Conservation (phyloP, 2,329 filamentous ascomycete genomes). For the Penicillium decumbens region DNA sequence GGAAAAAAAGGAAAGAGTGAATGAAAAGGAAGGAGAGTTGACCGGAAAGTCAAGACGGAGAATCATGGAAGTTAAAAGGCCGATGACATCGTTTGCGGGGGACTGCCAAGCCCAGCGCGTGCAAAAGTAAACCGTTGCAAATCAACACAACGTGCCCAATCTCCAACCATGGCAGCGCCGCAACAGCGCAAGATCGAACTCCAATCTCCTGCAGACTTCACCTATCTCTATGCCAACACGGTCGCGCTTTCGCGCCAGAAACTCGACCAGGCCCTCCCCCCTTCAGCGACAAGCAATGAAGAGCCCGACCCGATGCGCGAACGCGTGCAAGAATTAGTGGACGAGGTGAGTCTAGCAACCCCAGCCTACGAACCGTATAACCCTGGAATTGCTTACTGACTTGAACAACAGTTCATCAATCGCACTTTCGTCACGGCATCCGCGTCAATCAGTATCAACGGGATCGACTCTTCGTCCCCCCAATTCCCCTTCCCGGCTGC, state of each 20-base stretch:
- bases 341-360: slow-evolving; percentile 29
- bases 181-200: slow-evolving; percentile 50
- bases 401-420: slow-evolving; percentile 39
- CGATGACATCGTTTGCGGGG: slow-evolving; percentile 28
- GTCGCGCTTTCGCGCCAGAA: slow-evolving; percentile 44
- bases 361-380: neutral
- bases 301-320: slow-evolving; percentile 43
- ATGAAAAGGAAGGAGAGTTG: neutral
- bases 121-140: slow-evolving; percentile 3
- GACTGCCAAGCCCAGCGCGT: slow-evolving; percentile 16
- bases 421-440: slow-evolving; percentile 44
- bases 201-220: slow-evolving; percentile 48
- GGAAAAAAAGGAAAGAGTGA: neutral
- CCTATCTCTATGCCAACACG: slow-evolving; percentile 47
- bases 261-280: slow-evolving; percentile 47
- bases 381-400: neutral
- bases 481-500: slow-evolving; percentile 31
- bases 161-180: slow-evolving; percentile 26
- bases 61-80: neutral
- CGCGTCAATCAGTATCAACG: slow-evolving; percentile 47
- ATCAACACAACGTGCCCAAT: slow-evolving; percentile 5
- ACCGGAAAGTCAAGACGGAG: neutral
- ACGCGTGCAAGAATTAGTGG: slow-evolving; percentile 40
- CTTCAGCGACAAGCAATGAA: slow-evolving; percentile 38
- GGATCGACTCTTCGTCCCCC: slow-evolving; percentile 38